Percentiles rank a stretch among this genome's conserved stretches.
Conservation (phyloP, 371 early-diverging fungal species). For the Mucor lusitanicus region DNA sequence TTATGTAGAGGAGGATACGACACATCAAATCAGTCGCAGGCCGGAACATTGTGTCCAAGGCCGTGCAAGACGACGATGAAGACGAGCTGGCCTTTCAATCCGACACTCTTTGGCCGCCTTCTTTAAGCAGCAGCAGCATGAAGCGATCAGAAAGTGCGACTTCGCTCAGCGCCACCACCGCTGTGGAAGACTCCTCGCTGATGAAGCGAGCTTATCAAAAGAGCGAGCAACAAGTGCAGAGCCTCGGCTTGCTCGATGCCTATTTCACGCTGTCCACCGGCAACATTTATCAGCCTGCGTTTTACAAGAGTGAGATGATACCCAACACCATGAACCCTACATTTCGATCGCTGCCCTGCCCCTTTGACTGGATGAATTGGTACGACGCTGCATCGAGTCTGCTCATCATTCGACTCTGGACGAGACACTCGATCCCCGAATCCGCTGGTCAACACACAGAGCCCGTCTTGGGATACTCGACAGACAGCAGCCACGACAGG, state of each 20-base stretch:
- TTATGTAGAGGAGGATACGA: conserved; percentile 43
- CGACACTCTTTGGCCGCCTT: not conserved
- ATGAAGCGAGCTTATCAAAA: conserved; percentile 43
- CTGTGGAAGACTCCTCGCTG: conserved; percentile 45
- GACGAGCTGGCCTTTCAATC: not conserved
- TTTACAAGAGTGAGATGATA: conserved; percentile 46
- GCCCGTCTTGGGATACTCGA: conserved; percentile 8
- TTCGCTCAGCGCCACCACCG: conserved; percentile 21
- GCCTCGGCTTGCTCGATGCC: conserved; percentile 33
- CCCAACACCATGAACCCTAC: conserved; percentile 46
- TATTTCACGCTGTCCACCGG: conserved; percentile 33
- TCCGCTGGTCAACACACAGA: conserved; percentile 32
- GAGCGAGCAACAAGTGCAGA: conserved; percentile 2
- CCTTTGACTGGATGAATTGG: conserved; percentile 33
- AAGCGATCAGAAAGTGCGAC: conserved; percentile 38
- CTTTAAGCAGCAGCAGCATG: conserved; percentile 13
- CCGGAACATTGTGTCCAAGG: conserved; percentile 43
- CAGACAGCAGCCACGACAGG: not conserved
- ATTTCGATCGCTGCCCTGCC: conserved; percentile 33
- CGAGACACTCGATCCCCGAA: conserved; percentile 46
- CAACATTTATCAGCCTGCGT: conserved; percentile 16
- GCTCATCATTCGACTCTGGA: conserved; percentile 48
- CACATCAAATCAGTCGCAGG: conserved; percentile 42
- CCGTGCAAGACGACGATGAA: not conserved
- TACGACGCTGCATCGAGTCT: conserved; percentile 36